phyloP scores from a whole-genome alignment of 1,139 yeast species.

The Blastobotrys petasosporus region DNA sequence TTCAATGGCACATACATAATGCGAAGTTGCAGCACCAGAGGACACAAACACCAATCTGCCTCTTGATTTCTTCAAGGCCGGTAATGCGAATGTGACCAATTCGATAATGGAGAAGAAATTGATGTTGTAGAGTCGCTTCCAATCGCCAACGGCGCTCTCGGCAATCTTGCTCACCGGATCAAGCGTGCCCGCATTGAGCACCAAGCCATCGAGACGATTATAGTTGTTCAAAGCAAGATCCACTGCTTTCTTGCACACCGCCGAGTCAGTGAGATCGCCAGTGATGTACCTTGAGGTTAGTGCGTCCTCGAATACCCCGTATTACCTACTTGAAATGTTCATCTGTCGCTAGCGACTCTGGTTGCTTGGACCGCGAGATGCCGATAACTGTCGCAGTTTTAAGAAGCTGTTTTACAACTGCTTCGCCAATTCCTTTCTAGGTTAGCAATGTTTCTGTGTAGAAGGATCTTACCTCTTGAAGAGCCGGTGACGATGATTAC shows the following conservation, averaged over 20 bases:
- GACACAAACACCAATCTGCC: slow-evolving; percentile 72
- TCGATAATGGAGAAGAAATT: slow-evolving; percentile 74
- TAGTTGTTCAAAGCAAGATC: slow-evolving; percentile 44
- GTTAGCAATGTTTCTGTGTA: background rate
- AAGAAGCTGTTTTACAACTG: slow-evolving; percentile 55
- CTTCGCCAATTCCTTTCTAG: slow-evolving; percentile 62
- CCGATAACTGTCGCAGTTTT: slow-evolving; percentile 52
- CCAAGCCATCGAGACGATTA: slow-evolving; percentile 61
- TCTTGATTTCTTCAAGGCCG: slow-evolving; percentile 46
- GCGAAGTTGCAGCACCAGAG: slow-evolving; percentile 70
- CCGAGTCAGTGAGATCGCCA: slow-evolving; percentile 60
- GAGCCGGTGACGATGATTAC: slow-evolving; percentile 65
- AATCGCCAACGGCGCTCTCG: slow-evolving; percentile 43
- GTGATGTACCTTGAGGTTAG: slow-evolving; percentile 27
- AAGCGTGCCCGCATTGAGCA: slow-evolving; percentile 84
- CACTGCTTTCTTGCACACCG: slow-evolving; percentile 40
- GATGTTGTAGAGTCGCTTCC: slow-evolving; percentile 66
- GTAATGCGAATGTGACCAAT: slow-evolving; percentile 47
- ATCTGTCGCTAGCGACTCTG: slow-evolving; percentile 39
- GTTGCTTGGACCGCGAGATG: slow-evolving; percentile 58
- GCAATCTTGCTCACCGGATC: slow-evolving; percentile 67
- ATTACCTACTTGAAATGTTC: slow-evolving; percentile 18
- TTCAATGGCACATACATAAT: slow-evolving; percentile 36
- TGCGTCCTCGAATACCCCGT: background rate
- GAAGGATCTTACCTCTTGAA: slow-evolving; percentile 40